A percentile compares a stretch with the other conserved stretches of the same genome.
phyloP scores from a whole-genome alignment of 2,329 filamentous ascomycete species.

The Penicillium psychrosexuale region DNA sequence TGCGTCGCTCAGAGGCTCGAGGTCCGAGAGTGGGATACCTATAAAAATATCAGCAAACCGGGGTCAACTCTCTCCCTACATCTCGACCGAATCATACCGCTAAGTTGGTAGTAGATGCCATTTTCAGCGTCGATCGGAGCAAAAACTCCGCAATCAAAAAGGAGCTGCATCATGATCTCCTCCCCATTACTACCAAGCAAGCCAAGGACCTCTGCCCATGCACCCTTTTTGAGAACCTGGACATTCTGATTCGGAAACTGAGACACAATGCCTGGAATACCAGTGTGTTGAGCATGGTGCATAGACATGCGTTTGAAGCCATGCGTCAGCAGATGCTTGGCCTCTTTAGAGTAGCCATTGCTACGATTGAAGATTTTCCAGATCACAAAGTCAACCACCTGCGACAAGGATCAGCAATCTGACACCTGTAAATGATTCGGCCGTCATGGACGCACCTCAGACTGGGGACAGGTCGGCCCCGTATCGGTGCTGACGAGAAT shows the following conservation, averaged over 20 bases:
- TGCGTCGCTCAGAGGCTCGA: constrained; percentile 26
- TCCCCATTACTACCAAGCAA: constrained; percentile 74
- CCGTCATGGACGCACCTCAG: constrained; percentile 54
- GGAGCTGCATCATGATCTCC: constrained; percentile 70
- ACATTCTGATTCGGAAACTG: constrained; percentile 69
- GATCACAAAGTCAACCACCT: constrained; percentile 76
- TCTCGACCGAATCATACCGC: constrained; percentile 53
- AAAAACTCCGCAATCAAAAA: constrained; percentile 78
- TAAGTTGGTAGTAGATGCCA: constrained; percentile 73
- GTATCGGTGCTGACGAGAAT: constrained; percentile 35
- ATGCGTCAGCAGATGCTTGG: constrained; percentile 76
- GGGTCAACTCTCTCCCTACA: background rate
- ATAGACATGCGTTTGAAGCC: constrained; percentile 61
- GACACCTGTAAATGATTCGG: constrained; percentile 5
- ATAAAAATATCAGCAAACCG: background rate
- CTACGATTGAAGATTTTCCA: constrained; percentile 68
- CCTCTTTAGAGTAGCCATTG: constrained; percentile 50
- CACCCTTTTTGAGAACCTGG: constrained; percentile 61
- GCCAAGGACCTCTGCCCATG: constrained; percentile 73
- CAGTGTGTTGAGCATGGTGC: constrained; percentile 38
- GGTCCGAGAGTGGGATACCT: constrained; percentile 33
- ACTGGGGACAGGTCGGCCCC: constrained; percentile 54
- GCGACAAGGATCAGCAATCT: constrained; percentile 8
- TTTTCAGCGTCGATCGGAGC: constrained; percentile 56
- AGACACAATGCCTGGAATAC: constrained; percentile 64